A percentile compares a stretch with the other conserved stretches of the same genome.
Evolutionary conservation across 768 basidiomycete genomes (phyloP).

Genomic region (Calocybe cyanea): DNA sequence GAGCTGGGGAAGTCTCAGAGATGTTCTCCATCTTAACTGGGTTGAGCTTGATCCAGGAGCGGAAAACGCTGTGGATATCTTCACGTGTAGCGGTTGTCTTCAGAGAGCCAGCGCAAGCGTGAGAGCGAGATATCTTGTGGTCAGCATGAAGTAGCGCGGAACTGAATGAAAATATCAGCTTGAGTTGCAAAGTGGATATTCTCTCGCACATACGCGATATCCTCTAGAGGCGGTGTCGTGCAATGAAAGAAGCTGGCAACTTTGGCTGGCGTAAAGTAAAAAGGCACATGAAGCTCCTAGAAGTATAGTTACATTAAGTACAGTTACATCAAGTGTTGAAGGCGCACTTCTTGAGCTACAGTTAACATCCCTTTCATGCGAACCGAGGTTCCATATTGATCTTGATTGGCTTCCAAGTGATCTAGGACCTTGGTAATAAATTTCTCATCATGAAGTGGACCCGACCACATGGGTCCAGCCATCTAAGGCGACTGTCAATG

Average conservation of each 20-base stretch:
- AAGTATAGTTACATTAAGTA: background rate
- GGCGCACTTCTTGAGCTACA: slow-evolving; percentile 79
- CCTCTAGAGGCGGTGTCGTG: slow-evolving; percentile 67
- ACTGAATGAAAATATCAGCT: slow-evolving; percentile 31
- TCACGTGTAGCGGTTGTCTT: slow-evolving; percentile 79
- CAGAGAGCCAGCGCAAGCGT: slow-evolving; percentile 83
- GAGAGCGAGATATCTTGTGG: slow-evolving; percentile 83
- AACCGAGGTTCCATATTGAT: slow-evolving; percentile 69
- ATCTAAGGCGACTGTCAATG: slow-evolving; percentile 40
- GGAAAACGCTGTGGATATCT: slow-evolving; percentile 77
- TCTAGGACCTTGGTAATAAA: slow-evolving; percentile 76
- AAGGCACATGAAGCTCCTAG: slow-evolving; percentile 73
- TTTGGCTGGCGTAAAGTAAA: slow-evolving; percentile 85
- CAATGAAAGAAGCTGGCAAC: slow-evolving; percentile 83
- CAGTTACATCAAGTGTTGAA: background rate
- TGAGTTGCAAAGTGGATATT: background rate
- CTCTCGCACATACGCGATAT: slow-evolving; percentile 59
- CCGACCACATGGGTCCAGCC: slow-evolving; percentile 97
- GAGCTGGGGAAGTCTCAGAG: slow-evolving; percentile 67
- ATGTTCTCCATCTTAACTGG: slow-evolving; percentile 87
- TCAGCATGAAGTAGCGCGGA: slow-evolving; percentile 89
- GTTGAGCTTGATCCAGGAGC: slow-evolving; percentile 78
- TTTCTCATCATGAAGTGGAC: slow-evolving; percentile 69
- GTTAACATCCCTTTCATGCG: slow-evolving; percentile 97
- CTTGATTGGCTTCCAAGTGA: slow-evolving; percentile 60